phyloP scores from a whole-genome alignment of 768 basidiomycete genomes.

The Russula olivacea region DNA sequence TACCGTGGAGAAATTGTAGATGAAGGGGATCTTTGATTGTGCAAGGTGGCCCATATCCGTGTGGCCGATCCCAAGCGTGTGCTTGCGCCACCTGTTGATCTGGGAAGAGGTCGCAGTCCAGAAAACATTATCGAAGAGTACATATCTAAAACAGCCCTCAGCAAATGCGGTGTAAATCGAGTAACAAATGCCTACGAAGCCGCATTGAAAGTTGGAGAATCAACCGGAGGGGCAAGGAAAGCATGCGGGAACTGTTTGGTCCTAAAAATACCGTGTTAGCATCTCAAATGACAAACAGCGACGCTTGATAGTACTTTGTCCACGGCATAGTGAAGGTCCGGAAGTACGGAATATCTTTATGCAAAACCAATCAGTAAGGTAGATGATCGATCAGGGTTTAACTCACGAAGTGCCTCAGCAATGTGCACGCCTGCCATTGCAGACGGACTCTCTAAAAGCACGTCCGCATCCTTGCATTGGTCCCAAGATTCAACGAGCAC shows the following conservation, averaged over 20 bases:
- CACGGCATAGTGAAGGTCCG: slow-evolving; percentile 59
- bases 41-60: slow-evolving; percentile 58
- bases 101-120: slow-evolving; percentile 63
- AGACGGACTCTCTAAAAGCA: slow-evolving; percentile 60
- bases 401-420: slow-evolving; percentile 55
- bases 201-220: slow-evolving; percentile 54
- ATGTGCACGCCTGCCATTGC: slow-evolving; percentile 71
- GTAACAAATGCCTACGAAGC: slow-evolving; percentile 39
- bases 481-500: slow-evolving; percentile 58
- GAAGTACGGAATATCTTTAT: slow-evolving; percentile 56
- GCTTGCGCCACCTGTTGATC: slow-evolving; percentile 58
- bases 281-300: neutral
- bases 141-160: slow-evolving; percentile 37
- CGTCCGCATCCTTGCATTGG: slow-evolving; percentile 58
- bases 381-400: neutral
- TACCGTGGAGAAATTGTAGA: slow-evolving; percentile 61
- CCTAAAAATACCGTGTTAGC: slow-evolving; percentile 27
- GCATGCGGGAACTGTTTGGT: slow-evolving; percentile 61
- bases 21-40: slow-evolving; percentile 52
- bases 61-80: slow-evolving; percentile 41
- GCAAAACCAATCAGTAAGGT: slow-evolving; percentile 8
- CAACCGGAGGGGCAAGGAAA: slow-evolving; percentile 57
- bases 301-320: slow-evolving; percentile 39
- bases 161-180: neutral
- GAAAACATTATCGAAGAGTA: slow-evolving; percentile 60